Evolutionary conservation across 257 asterid species (phyloP), one percentile per base, ranked within the genome.

Genomic region (Gentiana macrophylla): DNA sequence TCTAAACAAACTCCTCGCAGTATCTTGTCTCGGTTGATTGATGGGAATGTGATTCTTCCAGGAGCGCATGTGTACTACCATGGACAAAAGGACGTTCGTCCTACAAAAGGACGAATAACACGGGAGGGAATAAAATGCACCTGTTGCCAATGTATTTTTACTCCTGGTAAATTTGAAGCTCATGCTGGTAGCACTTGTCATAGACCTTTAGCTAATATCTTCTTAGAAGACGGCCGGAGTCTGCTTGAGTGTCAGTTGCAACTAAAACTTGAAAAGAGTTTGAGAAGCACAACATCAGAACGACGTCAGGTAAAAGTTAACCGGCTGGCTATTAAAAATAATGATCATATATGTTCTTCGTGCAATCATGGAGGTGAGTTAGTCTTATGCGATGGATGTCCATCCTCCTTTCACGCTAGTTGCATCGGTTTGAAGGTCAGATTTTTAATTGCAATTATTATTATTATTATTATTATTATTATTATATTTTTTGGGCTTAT

Each of bases 341-440:
- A 75, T 71, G 99, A 92, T 77, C 65, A 74, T 68, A 75, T 88
- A 37, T 92, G 99, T 62, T 81, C 97, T 37, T 76, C 81, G 59
- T 92, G 99, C 65, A 94, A 86, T 53, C 66, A 60, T 68, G 97
- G 97, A 36, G 99, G 99, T 49, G 83, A 81, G 55, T 66, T 92
- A 63, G 41, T 92, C 50, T 72, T 92, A 62, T 92, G 99, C 52
- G 99, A 92, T 81, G 70, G 38, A 51, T 92, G 99, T 64, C 99
- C 99, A 43, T 92, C 99, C 52, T 74, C 95, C 12, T 92, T 77
- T 60, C 99, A 92, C 62, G 66, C 71, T 59, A 73, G 71, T 11
- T 92, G 99, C 78, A 77, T 92, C 55, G 97, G 92, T 58, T 70
- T 92, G 71, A 74, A 80, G 97, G 98, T 92, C 63, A 48, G 53